Evolutionary conservation across 2,329 filamentous ascomycete species (phyloP), one percentile per base, ranked within the genome.

Genomic region (Fusarium sp.): DNA sequence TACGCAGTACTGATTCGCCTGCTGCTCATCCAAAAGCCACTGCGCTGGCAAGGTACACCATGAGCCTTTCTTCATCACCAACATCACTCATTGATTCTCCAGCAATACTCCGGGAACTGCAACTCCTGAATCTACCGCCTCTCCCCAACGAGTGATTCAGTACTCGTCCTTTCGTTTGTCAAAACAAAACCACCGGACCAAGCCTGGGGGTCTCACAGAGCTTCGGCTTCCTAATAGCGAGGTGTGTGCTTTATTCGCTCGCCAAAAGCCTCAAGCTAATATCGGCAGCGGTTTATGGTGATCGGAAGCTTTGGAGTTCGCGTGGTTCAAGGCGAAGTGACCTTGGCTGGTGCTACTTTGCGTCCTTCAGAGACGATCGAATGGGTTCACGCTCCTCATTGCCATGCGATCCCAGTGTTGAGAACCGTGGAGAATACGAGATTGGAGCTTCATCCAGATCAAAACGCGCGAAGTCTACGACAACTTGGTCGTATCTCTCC

Each of bases 391-490:
- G 92, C 92, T 17, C 89, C 93, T 2, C 87, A 88, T 46, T 93
- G 91, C 40, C 90, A 94, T 77, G 90, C 93, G 1, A 81, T 96
- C 2, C 92, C 92, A 1, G 89, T 92, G 1, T 85, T 96, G 36
- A 83, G 89, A 55, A 90, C 87, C 49, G 77, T 82, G 0, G 85
- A 89, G 53, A 80, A 86, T 11, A 85, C 85, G 0, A 80, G 78
- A 1, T 79, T 93, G 1, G 88, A 92, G 67, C 80, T 94, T 27
- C 83, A 87, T 36, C 79, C 91, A 6, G 86, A 89, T 59, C 85
- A 87, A 1, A 84, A 83, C 10, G 82, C 86, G 3, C 80, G 80
- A 16, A 83, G 83, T 0, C 72, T 94, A 12, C 84, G 85, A 17
- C 83, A 85, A 1, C 80, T 96, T 17, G 88, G 87, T 2, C 84